Conservation (phyloP, 441 rosid species). For the Bruguiera hainesii region DNA sequence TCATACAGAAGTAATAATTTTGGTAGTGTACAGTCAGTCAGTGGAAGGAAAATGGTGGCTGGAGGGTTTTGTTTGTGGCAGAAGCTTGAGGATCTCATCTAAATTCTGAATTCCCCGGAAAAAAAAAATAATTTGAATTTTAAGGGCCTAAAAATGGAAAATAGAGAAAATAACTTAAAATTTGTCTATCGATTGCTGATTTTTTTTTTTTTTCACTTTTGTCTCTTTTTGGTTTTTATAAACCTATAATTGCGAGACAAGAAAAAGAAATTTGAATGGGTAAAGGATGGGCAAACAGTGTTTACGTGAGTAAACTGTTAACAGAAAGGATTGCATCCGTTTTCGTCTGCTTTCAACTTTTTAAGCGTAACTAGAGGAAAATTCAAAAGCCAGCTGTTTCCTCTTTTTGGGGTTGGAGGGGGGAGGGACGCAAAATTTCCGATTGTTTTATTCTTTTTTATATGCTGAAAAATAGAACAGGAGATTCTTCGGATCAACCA, state of each 20-base stretch:
- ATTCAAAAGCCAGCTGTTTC: background rate
- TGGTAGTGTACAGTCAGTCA: slow-evolving; percentile 39
- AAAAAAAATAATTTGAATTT: background rate
- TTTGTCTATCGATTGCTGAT: no score
- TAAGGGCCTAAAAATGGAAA: background rate
- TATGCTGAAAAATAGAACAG: no score
- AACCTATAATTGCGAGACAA: no score
- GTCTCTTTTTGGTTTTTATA: no score
- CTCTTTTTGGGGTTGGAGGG: background rate
- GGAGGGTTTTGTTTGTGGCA: slow-evolving; percentile 13
- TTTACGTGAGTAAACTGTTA: no score
- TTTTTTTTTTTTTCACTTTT: background rate
- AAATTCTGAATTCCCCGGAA: background rate
- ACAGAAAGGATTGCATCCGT: background rate
- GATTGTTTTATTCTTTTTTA: no score
- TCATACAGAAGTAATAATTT: slow-evolving; percentile 30
- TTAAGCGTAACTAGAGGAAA: background rate
- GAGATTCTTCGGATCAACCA: no score
- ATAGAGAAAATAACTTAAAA: background rate
- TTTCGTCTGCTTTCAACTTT: slow-evolving; percentile 1
- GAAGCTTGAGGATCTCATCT: slow-evolving; percentile 1
- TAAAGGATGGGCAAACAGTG: no score
- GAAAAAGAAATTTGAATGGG: no score
- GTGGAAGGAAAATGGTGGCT: slow-evolving; percentile 8
- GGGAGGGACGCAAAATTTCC: background rate